Percentiles rank a stretch among this genome's conserved stretches.
These are phyloP conservation scores for Pseudocercospora crystallina DNA, from an alignment of 2,329 filamentous ascomycete genomes.

Conservation along the genomic window DNA sequence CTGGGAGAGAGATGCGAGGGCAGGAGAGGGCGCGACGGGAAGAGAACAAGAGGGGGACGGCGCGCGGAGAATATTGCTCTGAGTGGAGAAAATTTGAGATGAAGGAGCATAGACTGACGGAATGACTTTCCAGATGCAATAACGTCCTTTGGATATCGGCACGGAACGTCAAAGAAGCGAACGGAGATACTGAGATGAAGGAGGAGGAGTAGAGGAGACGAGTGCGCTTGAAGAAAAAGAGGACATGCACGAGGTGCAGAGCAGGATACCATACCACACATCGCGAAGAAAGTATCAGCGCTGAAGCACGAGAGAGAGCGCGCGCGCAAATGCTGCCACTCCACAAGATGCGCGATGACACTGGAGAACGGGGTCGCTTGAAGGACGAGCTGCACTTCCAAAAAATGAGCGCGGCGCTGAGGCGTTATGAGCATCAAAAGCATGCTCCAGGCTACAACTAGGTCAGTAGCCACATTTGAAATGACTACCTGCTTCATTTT, in stretches of 20 bases:
- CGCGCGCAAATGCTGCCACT: neutral
- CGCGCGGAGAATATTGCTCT: no score
- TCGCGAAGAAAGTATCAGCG: no score
- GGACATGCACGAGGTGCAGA: neutral
- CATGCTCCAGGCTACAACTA: neutral
- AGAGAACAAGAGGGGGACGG: neutral
- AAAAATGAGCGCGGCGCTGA: no score
- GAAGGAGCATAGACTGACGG: neutral
- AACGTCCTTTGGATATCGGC: constrained; percentile 91
- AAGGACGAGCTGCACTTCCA: no score
- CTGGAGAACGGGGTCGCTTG: no score
- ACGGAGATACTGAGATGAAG: constrained; percentile 36
- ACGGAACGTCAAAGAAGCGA: constrained; percentile 25
- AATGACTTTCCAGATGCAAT: constrained; percentile 68
- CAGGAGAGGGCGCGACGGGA: neutral
- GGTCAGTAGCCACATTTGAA: constrained; percentile 2
- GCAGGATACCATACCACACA: no score
- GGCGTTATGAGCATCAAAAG: no score
- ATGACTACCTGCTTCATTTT: no score
- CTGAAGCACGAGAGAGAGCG: neutral
- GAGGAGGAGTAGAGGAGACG: neutral
- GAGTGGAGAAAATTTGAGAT: no score
- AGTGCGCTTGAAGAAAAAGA: neutral
- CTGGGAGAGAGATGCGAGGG: neutral
- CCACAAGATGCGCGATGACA: no score